Conservation (phyloP, 2,329 filamentous ascomycete genomes). For the Talaromyces verruculosus region DNA sequence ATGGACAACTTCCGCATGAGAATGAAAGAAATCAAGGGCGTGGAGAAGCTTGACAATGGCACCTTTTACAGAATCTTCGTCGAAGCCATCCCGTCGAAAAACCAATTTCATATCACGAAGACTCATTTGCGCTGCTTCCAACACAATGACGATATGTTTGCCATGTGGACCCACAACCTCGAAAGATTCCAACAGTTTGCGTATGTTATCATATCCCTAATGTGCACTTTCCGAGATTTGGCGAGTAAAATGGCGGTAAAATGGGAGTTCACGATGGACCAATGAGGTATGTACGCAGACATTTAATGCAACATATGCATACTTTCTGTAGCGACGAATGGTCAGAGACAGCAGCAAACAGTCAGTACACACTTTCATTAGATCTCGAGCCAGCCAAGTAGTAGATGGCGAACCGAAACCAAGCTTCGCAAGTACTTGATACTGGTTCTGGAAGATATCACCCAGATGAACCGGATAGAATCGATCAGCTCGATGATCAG, state of each 20-base stretch:
- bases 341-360: background rate
- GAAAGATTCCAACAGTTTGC: constrained; percentile 16
- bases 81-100: constrained; percentile 30
- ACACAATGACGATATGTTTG: constrained; percentile 38
- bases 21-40: constrained; percentile 50
- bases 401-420: constrained; percentile 40
- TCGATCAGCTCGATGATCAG: constrained; percentile 8
- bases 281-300: constrained; percentile 7
- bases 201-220: constrained; percentile 31
- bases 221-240: constrained; percentile 25
- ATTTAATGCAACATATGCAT: constrained; percentile 6
- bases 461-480: too few species aligned
- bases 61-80: constrained; percentile 35
- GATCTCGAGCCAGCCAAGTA: constrained; percentile 36
- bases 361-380: background rate
- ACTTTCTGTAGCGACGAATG: background rate
- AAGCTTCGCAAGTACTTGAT: constrained; percentile 39
- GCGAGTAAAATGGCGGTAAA: constrained; percentile 44
- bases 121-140: constrained; percentile 47
- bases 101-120: constrained; percentile 41
- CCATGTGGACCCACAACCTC: constrained; percentile 10
- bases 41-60: constrained; percentile 44
- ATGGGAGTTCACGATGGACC: constrained; percentile 37
- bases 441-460: constrained; percentile 32
- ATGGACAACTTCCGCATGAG: constrained; percentile 48